These are phyloP conservation scores for Russula dissimulans DNA, from an alignment of 768 basidiomycete species.

Conservation along the genomic window DNA sequence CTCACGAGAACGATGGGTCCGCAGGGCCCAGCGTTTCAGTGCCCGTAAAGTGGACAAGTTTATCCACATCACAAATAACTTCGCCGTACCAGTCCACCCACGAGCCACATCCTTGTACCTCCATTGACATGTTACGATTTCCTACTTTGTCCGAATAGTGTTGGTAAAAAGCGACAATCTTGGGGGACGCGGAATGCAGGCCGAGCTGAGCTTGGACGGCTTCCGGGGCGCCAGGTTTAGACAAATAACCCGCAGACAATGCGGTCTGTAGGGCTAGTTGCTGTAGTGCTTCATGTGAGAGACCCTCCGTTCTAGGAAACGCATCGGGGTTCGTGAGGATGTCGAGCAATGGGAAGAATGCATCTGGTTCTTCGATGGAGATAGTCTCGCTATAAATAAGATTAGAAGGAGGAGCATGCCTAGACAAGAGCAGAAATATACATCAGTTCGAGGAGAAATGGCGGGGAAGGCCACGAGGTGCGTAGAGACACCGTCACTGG, in stretches of 20 bases:
- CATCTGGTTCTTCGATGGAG: slow-evolving; percentile 55
- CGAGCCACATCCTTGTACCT: slow-evolving; percentile 42
- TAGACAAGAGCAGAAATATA: not conserved
- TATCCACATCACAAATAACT: slow-evolving; percentile 58
- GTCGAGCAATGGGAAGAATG: slow-evolving; percentile 72
- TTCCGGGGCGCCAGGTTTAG: slow-evolving; percentile 40
- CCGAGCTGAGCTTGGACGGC: slow-evolving; percentile 65
- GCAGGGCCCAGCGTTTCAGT: slow-evolving; percentile 40
- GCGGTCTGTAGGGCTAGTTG: slow-evolving; percentile 45
- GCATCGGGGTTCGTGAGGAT: slow-evolving; percentile 47
- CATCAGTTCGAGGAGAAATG: slow-evolving; percentile 18
- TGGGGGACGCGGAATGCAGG: slow-evolving; percentile 69
- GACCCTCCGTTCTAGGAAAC: slow-evolving; percentile 27
- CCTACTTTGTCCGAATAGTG: slow-evolving; percentile 41
- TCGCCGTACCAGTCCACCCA: slow-evolving; percentile 85
- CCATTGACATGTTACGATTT: slow-evolving; percentile 23
- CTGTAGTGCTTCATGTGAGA: slow-evolving; percentile 45
- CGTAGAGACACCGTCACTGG: slow-evolving; percentile 30
- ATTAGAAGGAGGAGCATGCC: not conserved
- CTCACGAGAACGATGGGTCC: slow-evolving; percentile 26
- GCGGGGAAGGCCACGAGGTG: slow-evolving; percentile 30
- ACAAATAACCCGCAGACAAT: slow-evolving; percentile 37
- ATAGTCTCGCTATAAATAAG: slow-evolving; percentile 64
- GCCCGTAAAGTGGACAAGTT: slow-evolving; percentile 43
- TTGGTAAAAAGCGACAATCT: slow-evolving; percentile 75